Base-by-base conservation (phyloP, 1,284 basidiomycete genomes). In the Apiotrichum gamsii region DNA sequence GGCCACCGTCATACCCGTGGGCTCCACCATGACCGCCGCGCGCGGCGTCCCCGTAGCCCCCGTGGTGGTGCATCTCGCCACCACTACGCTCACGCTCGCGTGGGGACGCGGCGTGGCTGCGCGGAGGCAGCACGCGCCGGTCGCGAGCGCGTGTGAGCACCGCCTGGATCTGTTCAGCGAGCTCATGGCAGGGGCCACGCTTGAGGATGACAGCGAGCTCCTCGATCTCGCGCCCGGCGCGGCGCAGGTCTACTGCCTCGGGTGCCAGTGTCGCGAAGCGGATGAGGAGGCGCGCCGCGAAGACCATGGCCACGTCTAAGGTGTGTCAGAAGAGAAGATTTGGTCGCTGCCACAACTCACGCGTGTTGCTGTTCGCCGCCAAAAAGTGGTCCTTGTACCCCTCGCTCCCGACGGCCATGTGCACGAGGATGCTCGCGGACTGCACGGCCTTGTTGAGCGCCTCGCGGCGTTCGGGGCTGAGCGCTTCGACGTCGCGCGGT, bases 221-320 rank as follows among this genome's bases (percentile, higher is more conserved):
- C 39, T 66, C 66, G 9, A 68, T 63, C 28, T 68, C 63, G 23
- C 59, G 43, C 10, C 64, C 62, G 14, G 61, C 56, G 32, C 58
- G 59, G 15, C 61, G 43, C 5, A 60, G 45, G 46, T 68, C 56
- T 23, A 60, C 56, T 5, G 51, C 54, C 35, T 66, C 60, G 2
- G 66, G 66, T 4, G 62, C 45, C n/a, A 68, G 47, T 14, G 54
- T 61, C 5, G 60, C 55, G 47, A 65, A 54, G 1, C 66, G 56
- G 32, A 68, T 66, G 38, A 68, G 40, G 43, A 65, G 61, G 32
- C 64, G 46, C 5, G 66, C 59, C 8, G 61, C 59, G 30, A 64
- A 68, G 1, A 62, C 60, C 25, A 62, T 54, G 21, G 59, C 56
- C 18, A 62, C 55, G 33, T 67, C 36, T 43, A 9, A 43, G 42